phyloP scores from a whole-genome alignment of 2,329 filamentous ascomycete species.

The Parastagonospora nodorum region DNA sequence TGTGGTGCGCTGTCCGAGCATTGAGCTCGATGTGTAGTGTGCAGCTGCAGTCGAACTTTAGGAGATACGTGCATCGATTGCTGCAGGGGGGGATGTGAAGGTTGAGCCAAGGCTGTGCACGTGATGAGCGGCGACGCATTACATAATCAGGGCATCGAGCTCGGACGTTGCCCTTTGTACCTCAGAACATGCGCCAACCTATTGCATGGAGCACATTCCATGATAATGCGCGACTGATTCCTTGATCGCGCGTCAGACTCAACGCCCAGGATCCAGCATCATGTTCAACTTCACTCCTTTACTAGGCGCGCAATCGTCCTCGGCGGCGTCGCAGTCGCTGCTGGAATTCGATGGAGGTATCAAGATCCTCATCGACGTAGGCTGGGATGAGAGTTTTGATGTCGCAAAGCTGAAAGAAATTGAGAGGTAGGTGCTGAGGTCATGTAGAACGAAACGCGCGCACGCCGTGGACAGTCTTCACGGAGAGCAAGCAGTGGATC shows the following conservation, averaged over 20 bases:
- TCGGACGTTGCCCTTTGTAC: too few relatives aligned
- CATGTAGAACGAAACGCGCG: neutral
- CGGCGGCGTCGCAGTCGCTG: constrained; percentile 89
- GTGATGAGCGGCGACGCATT: too few relatives aligned
- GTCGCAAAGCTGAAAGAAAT: constrained; percentile 80
- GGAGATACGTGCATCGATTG: too few relatives aligned
- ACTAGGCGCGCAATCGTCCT: constrained; percentile 86
- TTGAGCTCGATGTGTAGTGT: too few relatives aligned
- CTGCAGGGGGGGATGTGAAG: too few relatives aligned
- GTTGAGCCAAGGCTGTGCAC: too few relatives aligned
- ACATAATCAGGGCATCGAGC: too few relatives aligned
- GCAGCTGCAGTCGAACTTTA: too few relatives aligned
- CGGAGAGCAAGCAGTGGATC: neutral
- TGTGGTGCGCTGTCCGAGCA: too few relatives aligned
- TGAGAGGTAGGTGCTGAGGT: constrained; percentile 70
- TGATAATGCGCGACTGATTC: constrained; percentile 8
- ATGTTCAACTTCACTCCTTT: constrained; percentile 98
- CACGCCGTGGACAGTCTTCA: constrained; percentile 9
- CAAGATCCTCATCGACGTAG: constrained; percentile 91
- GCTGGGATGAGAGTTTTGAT: constrained; percentile 94
- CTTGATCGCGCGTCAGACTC: constrained; percentile 5
- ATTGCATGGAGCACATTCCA: too few relatives aligned
- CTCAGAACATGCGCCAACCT: too few relatives aligned
- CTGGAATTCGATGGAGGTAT: constrained; percentile 95
- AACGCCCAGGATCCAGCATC: constrained; percentile 11